Evolutionary conservation across 257 asterid species (phyloP).

Genomic region (Solanum acaule): DNA sequence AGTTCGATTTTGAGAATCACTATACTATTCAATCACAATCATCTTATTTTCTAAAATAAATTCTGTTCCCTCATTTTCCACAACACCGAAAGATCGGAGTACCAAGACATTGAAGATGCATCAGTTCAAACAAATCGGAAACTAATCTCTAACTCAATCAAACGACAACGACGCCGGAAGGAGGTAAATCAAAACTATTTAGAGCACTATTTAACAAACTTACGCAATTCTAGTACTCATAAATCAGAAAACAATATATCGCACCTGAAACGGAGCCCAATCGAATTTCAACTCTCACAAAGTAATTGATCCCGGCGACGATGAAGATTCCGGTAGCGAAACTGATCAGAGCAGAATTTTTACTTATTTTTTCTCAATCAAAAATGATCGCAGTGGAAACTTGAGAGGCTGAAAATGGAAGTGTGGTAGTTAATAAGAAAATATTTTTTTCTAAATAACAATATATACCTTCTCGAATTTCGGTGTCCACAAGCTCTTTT

Average conservation of each 20-base stretch:
- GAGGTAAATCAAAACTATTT: not conserved
- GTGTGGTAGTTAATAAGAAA: not conserved
- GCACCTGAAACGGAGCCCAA: not conserved
- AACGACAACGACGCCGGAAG: not conserved
- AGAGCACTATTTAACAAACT: not conserved
- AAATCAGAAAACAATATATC: not conserved
- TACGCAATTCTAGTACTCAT: not conserved
- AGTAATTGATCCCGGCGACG: not conserved
- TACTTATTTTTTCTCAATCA: not conserved
- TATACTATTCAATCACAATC: not conserved
- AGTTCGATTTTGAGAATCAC: not conserved
- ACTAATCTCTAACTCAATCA: not conserved
- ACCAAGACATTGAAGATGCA: not conserved
- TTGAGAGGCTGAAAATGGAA: not conserved
- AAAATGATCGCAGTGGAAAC: not conserved
- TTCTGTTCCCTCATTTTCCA: not conserved
- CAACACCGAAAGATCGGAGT: too few relatives aligned
- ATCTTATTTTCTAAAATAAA: not conserved
- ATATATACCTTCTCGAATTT: conserved; percentile 6
- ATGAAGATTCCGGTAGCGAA: not conserved
- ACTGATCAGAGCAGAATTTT: not conserved
- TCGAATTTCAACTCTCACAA: not conserved
- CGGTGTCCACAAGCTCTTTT: conserved; percentile 25
- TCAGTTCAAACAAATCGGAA: not conserved
- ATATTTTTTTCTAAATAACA: not conserved